Percentiles rank a stretch among this genome's conserved stretches.
These are phyloP conservation scores for Cystobasidium sp. DNA, from an alignment of 1,284 basidiomycete species.

Conservation along the genomic window DNA sequence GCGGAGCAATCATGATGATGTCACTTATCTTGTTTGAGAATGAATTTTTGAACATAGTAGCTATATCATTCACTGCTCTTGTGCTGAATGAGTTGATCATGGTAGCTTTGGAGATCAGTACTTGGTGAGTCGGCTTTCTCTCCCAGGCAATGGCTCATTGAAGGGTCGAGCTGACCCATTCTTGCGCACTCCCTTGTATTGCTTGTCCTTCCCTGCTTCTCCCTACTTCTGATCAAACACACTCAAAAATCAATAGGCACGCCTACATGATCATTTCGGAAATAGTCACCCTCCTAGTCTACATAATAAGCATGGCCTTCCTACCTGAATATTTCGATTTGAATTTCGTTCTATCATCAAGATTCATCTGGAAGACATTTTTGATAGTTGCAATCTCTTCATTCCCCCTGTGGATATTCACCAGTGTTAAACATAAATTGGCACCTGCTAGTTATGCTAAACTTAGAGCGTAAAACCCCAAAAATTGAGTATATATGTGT, in stretches of 20 bases:
- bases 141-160: background rate
- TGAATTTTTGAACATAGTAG: conserved; percentile 96
- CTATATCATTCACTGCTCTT: conserved; percentile 95
- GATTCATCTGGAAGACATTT: conserved; percentile 93
- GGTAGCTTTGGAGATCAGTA: conserved; percentile 94
- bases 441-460: conserved; percentile 95
- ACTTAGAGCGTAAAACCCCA: conserved; percentile 19
- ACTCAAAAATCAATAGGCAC: conserved; percentile 67
- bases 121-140: conserved; percentile 67
- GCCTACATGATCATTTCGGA: conserved; percentile 94
- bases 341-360: conserved; percentile 82
- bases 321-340: conserved; percentile 98
- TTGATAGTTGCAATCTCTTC: conserved; percentile 90
- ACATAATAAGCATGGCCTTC: conserved; percentile 89
- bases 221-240: background rate
- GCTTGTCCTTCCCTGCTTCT: no score
- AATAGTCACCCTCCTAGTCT: conserved; percentile 83
- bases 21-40: conserved; percentile 94
- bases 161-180: no score
- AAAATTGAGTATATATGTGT: background rate
- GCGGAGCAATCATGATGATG: conserved; percentile 98
- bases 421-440: conserved; percentile 79
- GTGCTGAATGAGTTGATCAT: conserved; percentile 98
- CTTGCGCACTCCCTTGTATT: no score
- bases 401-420: conserved; percentile 88